Evolutionary conservation across 306 rosid genomes (phyloP).

Genomic region (Prunus padus): DNA sequence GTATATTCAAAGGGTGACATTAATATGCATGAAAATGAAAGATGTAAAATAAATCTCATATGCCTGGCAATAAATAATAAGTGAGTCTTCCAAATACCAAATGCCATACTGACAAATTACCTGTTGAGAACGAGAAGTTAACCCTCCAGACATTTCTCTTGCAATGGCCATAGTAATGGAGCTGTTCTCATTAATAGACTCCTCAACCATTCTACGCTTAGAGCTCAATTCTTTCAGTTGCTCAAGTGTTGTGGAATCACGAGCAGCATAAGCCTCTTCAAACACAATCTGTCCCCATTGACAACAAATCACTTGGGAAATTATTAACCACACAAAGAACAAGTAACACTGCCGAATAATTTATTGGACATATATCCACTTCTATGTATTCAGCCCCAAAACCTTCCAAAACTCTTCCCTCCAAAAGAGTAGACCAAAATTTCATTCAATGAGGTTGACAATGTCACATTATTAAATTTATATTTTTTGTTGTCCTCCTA

Average conservation of each 20-base stretch:
- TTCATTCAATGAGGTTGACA: not conserved
- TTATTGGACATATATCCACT: not conserved
- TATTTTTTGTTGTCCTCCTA: too few relatives aligned
- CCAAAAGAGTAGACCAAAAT: not conserved
- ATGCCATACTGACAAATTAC: constrained; percentile 29
- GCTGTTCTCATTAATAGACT: constrained; percentile 57
- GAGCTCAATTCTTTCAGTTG: constrained; percentile 79
- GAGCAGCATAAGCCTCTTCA: constrained; percentile 54
- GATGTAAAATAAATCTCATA: too few relatives aligned
- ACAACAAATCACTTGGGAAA: constrained; percentile 6
- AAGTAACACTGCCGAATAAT: not conserved
- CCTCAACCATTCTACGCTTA: constrained; percentile 67
- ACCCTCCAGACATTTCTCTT: constrained; percentile 77
- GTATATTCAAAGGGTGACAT: too few relatives aligned
- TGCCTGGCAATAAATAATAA: not conserved
- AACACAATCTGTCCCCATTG: constrained; percentile 59
- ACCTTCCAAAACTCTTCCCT: not conserved
- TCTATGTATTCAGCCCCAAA: not conserved
- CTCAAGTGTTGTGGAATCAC: constrained; percentile 69
- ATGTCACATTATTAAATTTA: too few relatives aligned
- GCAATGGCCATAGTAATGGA: constrained; percentile 69
- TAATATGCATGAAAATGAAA: too few relatives aligned
- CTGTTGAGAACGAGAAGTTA: constrained; percentile 63
- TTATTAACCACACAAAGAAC: not conserved
- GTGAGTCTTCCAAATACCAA: not conserved